Evolutionary conservation across 2,329 filamentous ascomycete genomes (phyloP).

Genomic region (Trichoderma simmonsii): DNA sequence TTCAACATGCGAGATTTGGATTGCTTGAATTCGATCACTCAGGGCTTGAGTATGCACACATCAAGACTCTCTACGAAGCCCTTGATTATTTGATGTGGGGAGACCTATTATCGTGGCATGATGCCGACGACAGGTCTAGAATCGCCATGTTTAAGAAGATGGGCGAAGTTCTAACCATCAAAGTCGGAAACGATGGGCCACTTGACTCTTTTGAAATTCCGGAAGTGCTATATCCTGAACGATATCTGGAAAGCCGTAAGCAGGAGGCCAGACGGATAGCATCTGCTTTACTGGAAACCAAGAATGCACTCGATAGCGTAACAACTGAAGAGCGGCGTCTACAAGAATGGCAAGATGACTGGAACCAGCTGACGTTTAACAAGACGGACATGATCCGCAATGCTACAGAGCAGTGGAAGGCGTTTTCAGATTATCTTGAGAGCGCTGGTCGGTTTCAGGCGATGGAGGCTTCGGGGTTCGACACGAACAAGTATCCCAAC

Average conservation of each 20-base stretch:
- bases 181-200: constrained; percentile 42
- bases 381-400: constrained; percentile 33
- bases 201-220: constrained; percentile 49
- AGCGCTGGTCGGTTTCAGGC: constrained; percentile 34
- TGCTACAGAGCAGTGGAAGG: constrained; percentile 32
- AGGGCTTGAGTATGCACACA: constrained; percentile 35
- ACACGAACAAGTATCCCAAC: constrained; percentile 38
- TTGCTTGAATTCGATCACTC: constrained; percentile 42
- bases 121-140: constrained; percentile 35
- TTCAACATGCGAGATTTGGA: constrained; percentile 38
- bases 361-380: constrained; percentile 26
- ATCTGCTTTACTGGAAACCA: constrained; percentile 33
- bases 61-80: constrained; percentile 47
- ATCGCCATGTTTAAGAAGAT: constrained; percentile 45
- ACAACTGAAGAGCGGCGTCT: constrained; percentile 27
- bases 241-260: constrained; percentile 46
- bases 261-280: constrained; percentile 47
- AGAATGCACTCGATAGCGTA: constrained; percentile 28
- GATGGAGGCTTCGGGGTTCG: constrained; percentile 39
- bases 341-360: constrained; percentile 29
- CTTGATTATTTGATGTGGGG: constrained; percentile 49
- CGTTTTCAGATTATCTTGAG: constrained; percentile 36
- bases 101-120: constrained; percentile 38
- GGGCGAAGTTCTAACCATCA: constrained; percentile 51
- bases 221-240: constrained; percentile 50